Conservation (phyloP, 2,329 filamentous ascomycete genomes). For the Coleophoma eucalyptorum region DNA sequence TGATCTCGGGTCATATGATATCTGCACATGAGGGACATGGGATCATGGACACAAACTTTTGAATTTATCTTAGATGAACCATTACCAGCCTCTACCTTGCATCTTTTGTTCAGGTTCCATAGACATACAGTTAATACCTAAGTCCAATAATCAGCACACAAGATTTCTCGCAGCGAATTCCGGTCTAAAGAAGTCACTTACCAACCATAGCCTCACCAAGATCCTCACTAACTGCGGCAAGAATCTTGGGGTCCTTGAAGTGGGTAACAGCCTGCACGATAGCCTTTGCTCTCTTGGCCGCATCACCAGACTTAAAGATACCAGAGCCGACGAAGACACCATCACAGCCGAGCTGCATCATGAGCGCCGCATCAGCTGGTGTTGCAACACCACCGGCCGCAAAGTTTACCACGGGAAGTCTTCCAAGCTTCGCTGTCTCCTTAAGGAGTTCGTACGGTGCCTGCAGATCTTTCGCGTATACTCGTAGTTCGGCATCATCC, state of each 20-base stretch:
- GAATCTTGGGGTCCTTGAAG: conserved; percentile 77
- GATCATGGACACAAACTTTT: not conserved
- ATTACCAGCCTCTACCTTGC: conserved; percentile 79
- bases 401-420: conserved; percentile 95
- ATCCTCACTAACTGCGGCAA: conserved; percentile 83
- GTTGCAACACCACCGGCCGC: conserved; percentile 99
- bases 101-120: conserved; percentile 80
- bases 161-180: no score
- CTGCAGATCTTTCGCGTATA: conserved; percentile 77
- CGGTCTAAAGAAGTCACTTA: no score
- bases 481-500: conserved; percentile 69
- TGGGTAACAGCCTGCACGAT: conserved; percentile 95
- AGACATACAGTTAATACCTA: conserved; percentile 68
- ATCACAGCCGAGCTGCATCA: conserved; percentile 99
- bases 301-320: conserved; percentile 96
- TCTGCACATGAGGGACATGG: not conserved
- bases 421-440: conserved; percentile 81
- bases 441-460: conserved; percentile 75
- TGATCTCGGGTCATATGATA: not conserved
- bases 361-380: conserved; percentile 90
- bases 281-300: conserved; percentile 83
- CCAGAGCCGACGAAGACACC: conserved; percentile 96
- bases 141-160: no score
- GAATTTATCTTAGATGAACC: not conserved
- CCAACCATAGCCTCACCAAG: conserved; percentile 98